Conservation (phyloP, 1,284 basidiomycete genomes). For the Apiotrichum porosum region DNA sequence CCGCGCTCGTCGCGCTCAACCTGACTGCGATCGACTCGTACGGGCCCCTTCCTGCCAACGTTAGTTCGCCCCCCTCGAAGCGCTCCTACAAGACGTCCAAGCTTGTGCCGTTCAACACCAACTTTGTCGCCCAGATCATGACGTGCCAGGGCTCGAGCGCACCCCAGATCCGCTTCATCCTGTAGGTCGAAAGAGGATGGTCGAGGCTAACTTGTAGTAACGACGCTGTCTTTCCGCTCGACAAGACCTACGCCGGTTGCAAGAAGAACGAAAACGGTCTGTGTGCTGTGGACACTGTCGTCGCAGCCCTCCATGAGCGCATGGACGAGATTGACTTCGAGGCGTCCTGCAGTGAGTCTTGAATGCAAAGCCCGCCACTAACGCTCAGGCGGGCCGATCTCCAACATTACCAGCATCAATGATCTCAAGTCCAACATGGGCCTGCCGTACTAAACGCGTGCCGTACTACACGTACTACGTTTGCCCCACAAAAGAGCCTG, state of each 20-base stretch:
- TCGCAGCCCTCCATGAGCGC: conserved; percentile 63
- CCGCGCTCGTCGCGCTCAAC: conserved; percentile 70
- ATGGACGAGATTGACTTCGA: conserved; percentile 67
- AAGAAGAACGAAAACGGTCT: conserved; percentile 65
- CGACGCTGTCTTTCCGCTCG: conserved; percentile 79
- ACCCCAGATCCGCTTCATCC: conserved; percentile 44
- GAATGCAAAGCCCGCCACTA: too few relatives aligned
- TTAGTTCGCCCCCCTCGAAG: not conserved
- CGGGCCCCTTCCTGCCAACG: conserved; percentile 24
- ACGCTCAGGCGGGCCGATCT: too few relatives aligned
- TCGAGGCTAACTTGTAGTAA: too few relatives aligned
- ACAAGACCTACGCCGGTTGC: conserved; percentile 64
- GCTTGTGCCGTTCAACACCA: conserved; percentile 68
- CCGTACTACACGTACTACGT: too few relatives aligned
- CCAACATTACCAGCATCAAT: too few relatives aligned
- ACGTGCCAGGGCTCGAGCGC: conserved; percentile 30
- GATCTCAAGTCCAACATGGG: too few relatives aligned
- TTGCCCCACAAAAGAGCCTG: too few relatives aligned
- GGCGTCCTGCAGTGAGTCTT: conserved; percentile 59
- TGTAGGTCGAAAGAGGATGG: too few relatives aligned
- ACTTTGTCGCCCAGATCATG: conserved; percentile 40
- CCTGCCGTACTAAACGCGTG: too few relatives aligned
- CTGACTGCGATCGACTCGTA: conserved; percentile 52
- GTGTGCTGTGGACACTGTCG: conserved; percentile 71
- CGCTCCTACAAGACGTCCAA: conserved; percentile 65